Percentiles rank a stretch among this genome's conserved stretches.
Evolutionary conservation across 2,329 filamentous ascomycete genomes (phyloP).

Genomic region (Exophiala bonariae): DNA sequence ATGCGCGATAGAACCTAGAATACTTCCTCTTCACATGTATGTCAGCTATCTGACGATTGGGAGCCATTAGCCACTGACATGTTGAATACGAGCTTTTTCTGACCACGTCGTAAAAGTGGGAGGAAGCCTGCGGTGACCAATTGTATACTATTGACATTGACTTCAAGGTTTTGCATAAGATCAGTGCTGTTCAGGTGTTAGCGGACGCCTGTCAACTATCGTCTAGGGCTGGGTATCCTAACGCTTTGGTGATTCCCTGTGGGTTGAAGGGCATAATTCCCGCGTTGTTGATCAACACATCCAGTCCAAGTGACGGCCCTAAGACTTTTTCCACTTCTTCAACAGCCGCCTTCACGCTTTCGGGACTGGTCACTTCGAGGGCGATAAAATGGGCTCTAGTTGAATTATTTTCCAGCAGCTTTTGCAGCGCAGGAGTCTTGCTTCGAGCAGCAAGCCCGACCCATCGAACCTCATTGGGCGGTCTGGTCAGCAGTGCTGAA

Average conservation of each 20-base stretch:
- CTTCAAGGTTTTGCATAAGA: conserved; percentile 38
- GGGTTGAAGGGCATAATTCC: conserved; percentile 29
- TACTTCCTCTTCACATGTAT: conserved; percentile 33
- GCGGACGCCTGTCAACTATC: not conserved
- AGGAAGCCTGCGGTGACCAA: conserved; percentile 41
- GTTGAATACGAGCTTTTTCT: conserved; percentile 45
- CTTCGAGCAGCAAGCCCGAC: conserved; percentile 45
- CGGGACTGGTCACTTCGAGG: conserved; percentile 38
- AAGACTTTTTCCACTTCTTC: conserved; percentile 34
- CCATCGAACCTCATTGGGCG: conserved; percentile 35
- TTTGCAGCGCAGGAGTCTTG: conserved; percentile 32
- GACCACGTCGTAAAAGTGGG: conserved; percentile 38
- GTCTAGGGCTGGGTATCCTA: not conserved
- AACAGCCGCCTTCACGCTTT: conserved; percentile 38
- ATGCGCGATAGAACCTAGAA: conserved; percentile 42
- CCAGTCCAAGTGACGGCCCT: conserved; percentile 40
- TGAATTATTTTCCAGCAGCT: conserved; percentile 30
- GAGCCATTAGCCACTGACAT: conserved; percentile 34
- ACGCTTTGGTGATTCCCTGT: conserved; percentile 13
- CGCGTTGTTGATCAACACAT: conserved; percentile 50
- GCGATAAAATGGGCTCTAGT: conserved; percentile 38
- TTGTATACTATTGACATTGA: conserved; percentile 46
- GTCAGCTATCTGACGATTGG: too few relatives aligned
- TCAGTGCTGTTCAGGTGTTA: conserved; percentile 37
- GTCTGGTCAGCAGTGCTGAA: conserved; percentile 31